A percentile compares a stretch with the other conserved stretches of the same genome.
These are phyloP conservation scores for Parmelia sp. DNA, from an alignment of 495 filamentous ascomycete species.

Conservation along the genomic window DNA sequence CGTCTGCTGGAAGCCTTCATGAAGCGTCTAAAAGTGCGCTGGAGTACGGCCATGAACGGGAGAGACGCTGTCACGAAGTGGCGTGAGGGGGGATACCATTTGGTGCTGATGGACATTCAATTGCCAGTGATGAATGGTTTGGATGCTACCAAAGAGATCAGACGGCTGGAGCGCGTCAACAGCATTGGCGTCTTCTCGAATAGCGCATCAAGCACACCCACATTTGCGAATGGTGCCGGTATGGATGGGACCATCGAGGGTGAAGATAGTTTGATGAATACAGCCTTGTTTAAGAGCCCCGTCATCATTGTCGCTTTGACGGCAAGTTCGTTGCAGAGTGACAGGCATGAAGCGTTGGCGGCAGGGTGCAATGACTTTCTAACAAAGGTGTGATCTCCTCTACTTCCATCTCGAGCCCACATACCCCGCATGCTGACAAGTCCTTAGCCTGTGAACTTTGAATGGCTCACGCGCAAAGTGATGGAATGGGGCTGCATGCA, in stretches of 20 bases:
- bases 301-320: slow-evolving; percentile 98
- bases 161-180: slow-evolving; percentile 81
- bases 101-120: slow-evolving; percentile 98
- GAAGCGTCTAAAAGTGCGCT: slow-evolving; percentile 93
- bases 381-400: slow-evolving; percentile 67
- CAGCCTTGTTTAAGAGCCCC: slow-evolving; percentile 81
- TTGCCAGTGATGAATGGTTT: slow-evolving; percentile 94
- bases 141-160: slow-evolving; percentile 94
- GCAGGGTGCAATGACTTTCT: slow-evolving; percentile 98
- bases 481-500: slow-evolving; percentile 99
- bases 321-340: slow-evolving; percentile 85
- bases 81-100: slow-evolving; percentile 88
- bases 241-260: slow-evolving; percentile 36
- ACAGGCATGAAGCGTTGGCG: slow-evolving; percentile 88
- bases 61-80: slow-evolving; percentile 89
- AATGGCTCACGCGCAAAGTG: slow-evolving; percentile 94
- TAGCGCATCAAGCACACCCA: slow-evolving; percentile 28
- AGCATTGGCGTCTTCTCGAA: slow-evolving; percentile 77
- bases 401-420: slow-evolving; percentile 1
- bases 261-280: slow-evolving; percentile 62
- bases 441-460: slow-evolving; percentile 84
- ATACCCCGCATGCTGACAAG: slow-evolving; percentile 15
- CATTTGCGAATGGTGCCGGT: slow-evolving; percentile 28
- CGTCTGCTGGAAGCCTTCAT: slow-evolving; percentile 91
- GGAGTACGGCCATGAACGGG: slow-evolving; percentile 93